phyloP scores from a whole-genome alignment of 805 yeast species.

The Saccharomycopsis microspora region DNA sequence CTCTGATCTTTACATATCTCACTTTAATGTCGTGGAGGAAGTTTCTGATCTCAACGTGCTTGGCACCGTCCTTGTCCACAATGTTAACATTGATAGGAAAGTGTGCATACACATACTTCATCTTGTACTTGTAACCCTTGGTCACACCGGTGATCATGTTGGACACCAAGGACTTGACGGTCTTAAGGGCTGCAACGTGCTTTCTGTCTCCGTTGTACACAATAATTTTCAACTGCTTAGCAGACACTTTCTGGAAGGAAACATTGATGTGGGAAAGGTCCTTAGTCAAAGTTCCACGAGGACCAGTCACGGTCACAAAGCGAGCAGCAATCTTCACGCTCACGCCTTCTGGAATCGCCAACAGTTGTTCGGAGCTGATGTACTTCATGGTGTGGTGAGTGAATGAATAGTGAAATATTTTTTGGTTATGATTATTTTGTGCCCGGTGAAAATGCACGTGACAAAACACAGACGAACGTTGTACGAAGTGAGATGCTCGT shows the following conservation, averaged over 20 bases:
- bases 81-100: conserved; percentile 99
- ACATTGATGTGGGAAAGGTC: conserved; percentile 91
- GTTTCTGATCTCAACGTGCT: conserved; percentile 93
- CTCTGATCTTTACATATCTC: conserved; percentile 75
- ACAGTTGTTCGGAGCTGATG: conserved; percentile 77
- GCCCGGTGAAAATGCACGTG: no score
- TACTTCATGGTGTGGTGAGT: conserved; percentile 45
- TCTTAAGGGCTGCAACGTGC: conserved; percentile 99
- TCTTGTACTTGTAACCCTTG: conserved; percentile 97
- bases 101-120: conserved; percentile 99
- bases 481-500: no score
- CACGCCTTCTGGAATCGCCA: conserved; percentile 88
- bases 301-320: conserved; percentile 83
- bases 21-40: conserved; percentile 99
- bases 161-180: conserved; percentile 89
- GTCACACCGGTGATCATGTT: conserved; percentile 98
- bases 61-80: conserved; percentile 62
- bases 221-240: conserved; percentile 70
- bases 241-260: conserved; percentile 71
- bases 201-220: conserved; percentile 99
- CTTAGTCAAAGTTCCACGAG: conserved; percentile 92
- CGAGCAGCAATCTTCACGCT: conserved; percentile 87
- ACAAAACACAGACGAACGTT: no score
- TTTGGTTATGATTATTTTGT: no score
- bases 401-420: no score